phyloP scores from a whole-genome alignment of 768 basidiomycete genomes.

The Termitomyces titanicus region DNA sequence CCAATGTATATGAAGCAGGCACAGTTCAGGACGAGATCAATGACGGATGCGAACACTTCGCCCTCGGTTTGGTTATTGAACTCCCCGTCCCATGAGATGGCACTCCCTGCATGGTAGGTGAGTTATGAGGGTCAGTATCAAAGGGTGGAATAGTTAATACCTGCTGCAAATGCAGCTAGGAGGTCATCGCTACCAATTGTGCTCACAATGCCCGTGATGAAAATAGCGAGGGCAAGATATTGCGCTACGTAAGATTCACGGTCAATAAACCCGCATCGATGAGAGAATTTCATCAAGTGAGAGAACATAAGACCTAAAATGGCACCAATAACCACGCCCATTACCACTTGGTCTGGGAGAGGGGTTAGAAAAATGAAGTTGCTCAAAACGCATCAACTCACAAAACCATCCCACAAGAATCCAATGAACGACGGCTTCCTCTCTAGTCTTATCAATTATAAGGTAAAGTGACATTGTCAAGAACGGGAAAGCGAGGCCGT shows the following conservation, averaged over 20 bases:
- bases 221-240: constrained; percentile 67
- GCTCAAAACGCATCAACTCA: constrained; percentile 23
- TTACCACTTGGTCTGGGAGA: constrained; percentile 67
- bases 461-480: constrained; percentile 84
- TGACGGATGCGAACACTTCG: constrained; percentile 84
- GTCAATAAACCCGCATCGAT: constrained; percentile 62
- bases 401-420: constrained; percentile 82
- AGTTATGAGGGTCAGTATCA: constrained; percentile 6
- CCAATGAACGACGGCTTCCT: constrained; percentile 78
- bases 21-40: constrained; percentile 84
- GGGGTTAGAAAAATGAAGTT: neutral
- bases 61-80: constrained; percentile 80
- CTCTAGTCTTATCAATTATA: constrained; percentile 59
- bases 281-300: constrained; percentile 67
- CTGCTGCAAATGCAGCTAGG: constrained; percentile 83
- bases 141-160: constrained; percentile 26
- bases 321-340: constrained; percentile 70
- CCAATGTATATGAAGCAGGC: constrained; percentile 83
- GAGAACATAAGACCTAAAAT: constrained; percentile 61
- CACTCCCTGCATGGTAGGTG: neutral
- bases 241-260: constrained; percentile 88
- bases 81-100: constrained; percentile 90
- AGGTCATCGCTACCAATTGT: constrained; percentile 86
- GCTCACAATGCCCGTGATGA: constrained; percentile 76
- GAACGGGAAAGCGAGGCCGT: constrained; percentile 94